A percentile compares a stretch with the other conserved stretches of the same genome.
Evolutionary conservation across 179 eudicot species (phyloP).

Genomic region (Corrigiola litoralis): DNA sequence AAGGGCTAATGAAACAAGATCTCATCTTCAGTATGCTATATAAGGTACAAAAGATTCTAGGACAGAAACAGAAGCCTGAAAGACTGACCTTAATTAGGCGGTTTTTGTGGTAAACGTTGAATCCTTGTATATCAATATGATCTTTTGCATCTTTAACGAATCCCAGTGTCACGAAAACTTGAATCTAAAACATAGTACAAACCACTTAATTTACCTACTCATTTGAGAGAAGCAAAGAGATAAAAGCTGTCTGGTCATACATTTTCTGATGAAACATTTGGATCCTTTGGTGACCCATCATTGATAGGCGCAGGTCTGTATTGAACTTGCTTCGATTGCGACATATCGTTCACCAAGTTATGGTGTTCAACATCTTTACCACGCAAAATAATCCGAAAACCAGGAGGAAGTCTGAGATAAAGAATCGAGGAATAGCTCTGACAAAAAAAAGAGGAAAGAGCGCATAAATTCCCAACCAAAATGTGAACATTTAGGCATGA

Average conservation of each 20-base stretch:
- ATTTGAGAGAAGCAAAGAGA: neutral
- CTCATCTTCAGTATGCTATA: neutral
- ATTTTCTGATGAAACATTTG: conserved; percentile 19
- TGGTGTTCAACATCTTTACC: conserved; percentile 67
- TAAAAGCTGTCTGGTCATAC: conserved; percentile 1
- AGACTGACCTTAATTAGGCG: conserved; percentile 60
- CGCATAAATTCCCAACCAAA: too few species aligned
- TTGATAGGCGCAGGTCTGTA: conserved; percentile 40
- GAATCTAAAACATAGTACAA: conserved; percentile 27
- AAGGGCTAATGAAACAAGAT: conserved; percentile 48
- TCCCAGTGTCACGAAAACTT: conserved; percentile 54
- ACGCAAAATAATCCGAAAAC: conserved; percentile 48
- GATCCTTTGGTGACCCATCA: conserved; percentile 30
- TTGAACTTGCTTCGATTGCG: conserved; percentile 22
- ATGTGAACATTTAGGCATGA: too few species aligned
- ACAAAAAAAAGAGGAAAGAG: too few species aligned
- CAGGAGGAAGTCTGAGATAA: conserved; percentile 33
- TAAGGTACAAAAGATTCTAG: neutral
- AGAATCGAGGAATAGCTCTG: conserved; percentile 41
- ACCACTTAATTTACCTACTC: neutral
- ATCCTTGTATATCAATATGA: conserved; percentile 84
- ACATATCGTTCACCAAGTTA: conserved; percentile 55
- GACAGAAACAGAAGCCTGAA: neutral
- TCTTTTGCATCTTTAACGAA: conserved; percentile 64
- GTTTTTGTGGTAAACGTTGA: conserved; percentile 77